Evolutionary conservation across 805 yeast species (phyloP).

Genomic region (Candida odintsovae): DNA sequence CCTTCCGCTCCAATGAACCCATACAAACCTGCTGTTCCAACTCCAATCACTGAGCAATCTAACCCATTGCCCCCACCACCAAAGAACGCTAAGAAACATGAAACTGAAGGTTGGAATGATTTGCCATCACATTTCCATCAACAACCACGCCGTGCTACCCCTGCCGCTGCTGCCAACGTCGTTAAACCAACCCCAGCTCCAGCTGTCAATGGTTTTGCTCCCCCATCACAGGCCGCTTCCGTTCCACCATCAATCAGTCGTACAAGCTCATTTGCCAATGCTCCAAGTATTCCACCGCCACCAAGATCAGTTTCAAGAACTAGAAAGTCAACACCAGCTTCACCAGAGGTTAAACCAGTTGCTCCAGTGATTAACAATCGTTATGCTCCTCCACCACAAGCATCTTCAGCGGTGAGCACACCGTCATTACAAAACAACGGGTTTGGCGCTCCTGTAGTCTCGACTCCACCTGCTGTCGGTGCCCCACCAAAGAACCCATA

Average conservation of each 20-base stretch:
- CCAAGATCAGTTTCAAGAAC: slow-evolving; percentile 28
- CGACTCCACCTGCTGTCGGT: slow-evolving; percentile 28
- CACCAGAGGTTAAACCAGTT: slow-evolving; percentile 16
- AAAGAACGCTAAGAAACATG: slow-evolving; percentile 29
- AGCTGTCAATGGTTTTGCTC: slow-evolving; percentile 13
- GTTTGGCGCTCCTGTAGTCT: slow-evolving; percentile 12
- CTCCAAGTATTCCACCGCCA: slow-evolving; percentile 28
- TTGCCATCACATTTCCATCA: slow-evolving; percentile 49
- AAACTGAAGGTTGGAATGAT: slow-evolving; percentile 70
- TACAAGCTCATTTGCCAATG: slow-evolving; percentile 20
- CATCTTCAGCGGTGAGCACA: slow-evolving; percentile 14
- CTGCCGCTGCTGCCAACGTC: slow-evolving; percentile 34
- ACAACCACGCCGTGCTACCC: slow-evolving; percentile 31
- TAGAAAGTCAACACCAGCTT: slow-evolving; percentile 9
- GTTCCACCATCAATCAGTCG: slow-evolving; percentile 17
- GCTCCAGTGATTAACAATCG: slow-evolving; percentile 23
- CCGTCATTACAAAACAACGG: slow-evolving; percentile 17
- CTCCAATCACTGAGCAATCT: slow-evolving; percentile 22
- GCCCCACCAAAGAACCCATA: slow-evolving; percentile 26
- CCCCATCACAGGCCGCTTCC: slow-evolving; percentile 23
- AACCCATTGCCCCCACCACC: slow-evolving; percentile 24
- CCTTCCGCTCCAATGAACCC: slow-evolving; percentile 19
- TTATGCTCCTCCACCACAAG: slow-evolving; percentile 29
- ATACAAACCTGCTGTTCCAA: slow-evolving; percentile 22
- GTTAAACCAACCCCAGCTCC: slow-evolving; percentile 6